Conservation (phyloP, 371 early-diverging fungal genomes). For the Zancudomyces culisetae region DNA sequence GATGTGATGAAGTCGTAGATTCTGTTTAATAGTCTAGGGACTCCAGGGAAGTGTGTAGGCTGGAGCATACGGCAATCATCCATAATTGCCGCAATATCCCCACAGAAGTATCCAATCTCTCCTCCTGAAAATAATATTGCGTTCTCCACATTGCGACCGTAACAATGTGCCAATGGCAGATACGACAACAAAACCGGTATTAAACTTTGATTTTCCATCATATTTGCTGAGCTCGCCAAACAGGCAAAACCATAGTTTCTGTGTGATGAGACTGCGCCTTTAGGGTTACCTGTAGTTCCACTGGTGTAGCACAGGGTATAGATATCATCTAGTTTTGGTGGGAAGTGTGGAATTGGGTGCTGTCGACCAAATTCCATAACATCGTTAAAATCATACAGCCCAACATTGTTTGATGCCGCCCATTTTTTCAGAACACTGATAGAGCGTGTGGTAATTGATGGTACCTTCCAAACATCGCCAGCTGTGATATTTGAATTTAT, state of each 20-base stretch:
- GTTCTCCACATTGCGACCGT: slow-evolving; percentile 49
- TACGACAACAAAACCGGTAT: slow-evolving; percentile 34
- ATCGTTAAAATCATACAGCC: slow-evolving; percentile 28
- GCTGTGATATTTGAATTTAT: not conserved
- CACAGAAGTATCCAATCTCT: slow-evolving; percentile 62
- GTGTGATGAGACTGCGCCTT: slow-evolving; percentile 25
- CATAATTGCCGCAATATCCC: slow-evolving; percentile 50
- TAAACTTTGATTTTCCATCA: not conserved
- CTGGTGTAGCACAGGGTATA: slow-evolving; percentile 96
- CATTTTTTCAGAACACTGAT: slow-evolving; percentile 24
- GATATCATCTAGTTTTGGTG: slow-evolving; percentile 47
- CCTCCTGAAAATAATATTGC: slow-evolving; percentile 30
- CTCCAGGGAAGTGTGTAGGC: slow-evolving; percentile 72
- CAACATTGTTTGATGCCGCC: slow-evolving; percentile 22
- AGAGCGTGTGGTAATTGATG: slow-evolving; percentile 17
- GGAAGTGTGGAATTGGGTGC: slow-evolving; percentile 14
- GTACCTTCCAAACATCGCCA: not conserved
- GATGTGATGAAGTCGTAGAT: slow-evolving; percentile 62
- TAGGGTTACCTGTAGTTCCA: slow-evolving; percentile 54
- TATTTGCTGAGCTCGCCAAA: not conserved
- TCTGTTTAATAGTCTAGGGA: slow-evolving; percentile 78
- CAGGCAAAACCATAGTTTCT: slow-evolving; percentile 23
- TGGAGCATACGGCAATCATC: slow-evolving; percentile 62
- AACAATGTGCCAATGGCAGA: slow-evolving; percentile 79
- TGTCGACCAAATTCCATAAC: slow-evolving; percentile 42